These are phyloP conservation scores for Cutaneotrichosporon mucoides DNA, from an alignment of 1,284 basidiomycete species.

Conservation along the genomic window DNA sequence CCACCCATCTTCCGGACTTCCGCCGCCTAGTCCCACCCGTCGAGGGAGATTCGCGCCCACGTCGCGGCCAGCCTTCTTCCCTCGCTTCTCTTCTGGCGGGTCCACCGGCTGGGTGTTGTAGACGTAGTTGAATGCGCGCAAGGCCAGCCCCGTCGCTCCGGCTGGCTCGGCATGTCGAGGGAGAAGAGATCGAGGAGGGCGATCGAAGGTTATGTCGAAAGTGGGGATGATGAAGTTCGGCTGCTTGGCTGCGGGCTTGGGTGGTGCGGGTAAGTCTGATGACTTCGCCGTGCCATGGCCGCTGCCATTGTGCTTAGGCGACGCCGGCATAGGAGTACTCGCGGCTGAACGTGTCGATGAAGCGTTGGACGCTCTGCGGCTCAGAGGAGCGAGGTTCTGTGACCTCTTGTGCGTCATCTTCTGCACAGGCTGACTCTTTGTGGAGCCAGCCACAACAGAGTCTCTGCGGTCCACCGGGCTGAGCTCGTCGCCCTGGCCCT, in stretches of 20 bases:
- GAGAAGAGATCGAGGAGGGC: slow-evolving; percentile 67
- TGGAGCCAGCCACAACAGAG: not conserved
- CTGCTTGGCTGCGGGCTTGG: slow-evolving; percentile 24
- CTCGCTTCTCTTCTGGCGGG: slow-evolving; percentile 48
- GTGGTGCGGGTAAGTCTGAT: slow-evolving; percentile 32
- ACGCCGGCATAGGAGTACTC: not conserved
- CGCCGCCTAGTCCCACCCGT: slow-evolving; percentile 51
- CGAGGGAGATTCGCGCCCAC: slow-evolving; percentile 48
- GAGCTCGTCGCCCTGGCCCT: too few relatives aligned
- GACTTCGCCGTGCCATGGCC: slow-evolving; percentile 5
- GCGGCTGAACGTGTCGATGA: slow-evolving; percentile 10
- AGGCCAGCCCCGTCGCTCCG: slow-evolving; percentile 36
- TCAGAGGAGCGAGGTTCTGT: slow-evolving; percentile 25
- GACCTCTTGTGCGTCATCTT: slow-evolving; percentile 12
- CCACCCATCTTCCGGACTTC: slow-evolving; percentile 50
- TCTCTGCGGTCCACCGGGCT: not conserved
- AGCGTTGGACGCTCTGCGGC: slow-evolving; percentile 32
- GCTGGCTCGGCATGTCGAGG: slow-evolving; percentile 44
- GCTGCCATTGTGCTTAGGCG: not conserved
- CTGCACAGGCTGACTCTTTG: not conserved
- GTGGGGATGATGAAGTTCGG: slow-evolving; percentile 86
- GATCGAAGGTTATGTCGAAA: slow-evolving; percentile 80
- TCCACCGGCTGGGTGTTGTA: slow-evolving; percentile 28
- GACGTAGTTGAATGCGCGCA: slow-evolving; percentile 43
- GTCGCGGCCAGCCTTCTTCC: slow-evolving; percentile 44